Conservation (phyloP, 1,139 yeast genomes). For the Cylindricascospora bacillispora region DNA sequence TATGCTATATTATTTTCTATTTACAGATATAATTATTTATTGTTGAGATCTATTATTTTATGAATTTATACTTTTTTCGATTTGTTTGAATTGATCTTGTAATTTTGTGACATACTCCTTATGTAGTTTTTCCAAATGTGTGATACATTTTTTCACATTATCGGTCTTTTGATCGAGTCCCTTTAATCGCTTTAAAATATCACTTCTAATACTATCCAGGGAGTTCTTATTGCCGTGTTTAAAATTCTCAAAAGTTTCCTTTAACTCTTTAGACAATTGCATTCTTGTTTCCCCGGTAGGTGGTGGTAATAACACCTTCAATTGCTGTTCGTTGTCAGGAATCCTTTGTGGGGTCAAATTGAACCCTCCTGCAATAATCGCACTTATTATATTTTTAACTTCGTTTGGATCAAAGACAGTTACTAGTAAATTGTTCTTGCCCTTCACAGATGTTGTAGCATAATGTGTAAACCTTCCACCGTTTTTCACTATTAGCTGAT, state of each 20-base stretch:
- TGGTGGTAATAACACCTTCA: conserved; percentile 67
- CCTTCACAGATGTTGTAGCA: conserved; percentile 69
- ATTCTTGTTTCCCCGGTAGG: conserved; percentile 57
- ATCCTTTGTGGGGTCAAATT: conserved; percentile 74
- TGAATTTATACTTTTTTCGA: conserved; percentile 35
- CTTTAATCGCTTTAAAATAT: conserved; percentile 46
- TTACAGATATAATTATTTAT: conserved; percentile 2
- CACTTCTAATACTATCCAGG: conserved; percentile 49
- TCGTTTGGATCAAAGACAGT: conserved; percentile 78
- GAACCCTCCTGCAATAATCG: conserved; percentile 54
- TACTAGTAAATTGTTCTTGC: conserved; percentile 50
- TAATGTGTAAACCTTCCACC: conserved; percentile 42
- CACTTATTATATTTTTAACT: conserved; percentile 53
- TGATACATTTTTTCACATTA: conserved; percentile 37
- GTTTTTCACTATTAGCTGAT: conserved; percentile 40
- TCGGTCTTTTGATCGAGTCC: conserved; percentile 39
- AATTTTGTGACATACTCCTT: conserved; percentile 51
- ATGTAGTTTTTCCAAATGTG: conserved; percentile 54
- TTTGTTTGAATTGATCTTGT: conserved; percentile 42
- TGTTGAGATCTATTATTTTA: conserved; percentile 1
- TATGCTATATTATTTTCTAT: neutral
- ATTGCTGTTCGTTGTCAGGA: conserved; percentile 55
- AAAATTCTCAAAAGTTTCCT: conserved; percentile 50
- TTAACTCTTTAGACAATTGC: conserved; percentile 45
- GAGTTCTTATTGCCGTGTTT: conserved; percentile 45